phyloP scores from a whole-genome alignment of 78 protist genomes.

The Diacronema lutheri region DNA sequence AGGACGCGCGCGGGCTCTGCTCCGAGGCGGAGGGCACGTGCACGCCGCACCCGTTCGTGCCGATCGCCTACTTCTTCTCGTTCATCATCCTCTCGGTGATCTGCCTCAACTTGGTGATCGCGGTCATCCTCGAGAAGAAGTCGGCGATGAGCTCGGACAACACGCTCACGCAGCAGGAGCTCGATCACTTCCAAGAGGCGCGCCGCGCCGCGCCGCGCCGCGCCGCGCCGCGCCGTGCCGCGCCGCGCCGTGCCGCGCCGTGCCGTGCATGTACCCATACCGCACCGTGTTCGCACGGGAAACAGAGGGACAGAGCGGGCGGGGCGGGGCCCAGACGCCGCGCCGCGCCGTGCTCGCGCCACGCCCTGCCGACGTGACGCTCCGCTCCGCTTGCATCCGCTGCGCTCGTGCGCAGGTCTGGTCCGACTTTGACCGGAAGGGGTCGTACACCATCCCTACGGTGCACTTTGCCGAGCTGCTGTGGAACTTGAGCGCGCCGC shows the following conservation, averaged over 20 bases:
- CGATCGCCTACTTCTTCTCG: background rate
- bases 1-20: background rate
- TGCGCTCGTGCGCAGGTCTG: background rate
- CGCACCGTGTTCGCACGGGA: too few relatives aligned
- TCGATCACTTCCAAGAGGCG: too few relatives aligned
- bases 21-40: constrained; percentile 3
- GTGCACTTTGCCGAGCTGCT: background rate
- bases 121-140: constrained; percentile 29
- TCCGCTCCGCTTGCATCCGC: too few relatives aligned
- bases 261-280: too few relatives aligned
- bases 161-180: too few relatives aligned
- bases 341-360: too few relatives aligned
- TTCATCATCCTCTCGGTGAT: background rate
- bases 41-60: background rate
- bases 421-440: background rate
- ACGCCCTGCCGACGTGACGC: too few relatives aligned
- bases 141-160: background rate
- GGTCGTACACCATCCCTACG: background rate
- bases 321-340: too few relatives aligned
- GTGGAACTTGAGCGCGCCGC: background rate
- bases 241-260: too few relatives aligned
- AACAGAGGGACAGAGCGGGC: too few relatives aligned
- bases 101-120: constrained; percentile 24
- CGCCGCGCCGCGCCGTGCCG: too few relatives aligned
- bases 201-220: too few relatives aligned